Conservation (phyloP, 2,329 filamentous ascomycete genomes). For the Aspergillus felis region DNA sequence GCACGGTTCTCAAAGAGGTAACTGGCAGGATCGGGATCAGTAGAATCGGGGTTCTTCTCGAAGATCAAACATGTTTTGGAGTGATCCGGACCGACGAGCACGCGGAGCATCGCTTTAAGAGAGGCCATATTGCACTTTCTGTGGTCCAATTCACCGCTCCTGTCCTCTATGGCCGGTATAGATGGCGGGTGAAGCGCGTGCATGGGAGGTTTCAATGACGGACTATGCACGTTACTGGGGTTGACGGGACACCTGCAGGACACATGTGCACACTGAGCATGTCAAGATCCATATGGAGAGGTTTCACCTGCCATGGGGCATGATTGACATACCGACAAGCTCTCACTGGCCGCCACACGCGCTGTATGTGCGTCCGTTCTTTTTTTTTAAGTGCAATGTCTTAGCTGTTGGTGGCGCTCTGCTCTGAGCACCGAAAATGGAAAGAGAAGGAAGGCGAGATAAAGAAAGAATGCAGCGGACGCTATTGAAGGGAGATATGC, state of each 20-base stretch:
- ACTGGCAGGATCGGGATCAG: not conserved
- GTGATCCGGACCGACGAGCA: conserved; percentile 9
- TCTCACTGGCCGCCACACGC: not conserved
- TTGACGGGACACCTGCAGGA: conserved; percentile 25
- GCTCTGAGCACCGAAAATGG: not conserved
- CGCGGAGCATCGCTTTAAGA: conserved; percentile 19
- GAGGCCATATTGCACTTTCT: conserved; percentile 6
- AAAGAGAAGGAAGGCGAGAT: not conserved
- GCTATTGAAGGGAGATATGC: not conserved
- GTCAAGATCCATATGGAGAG: conserved; percentile 17
- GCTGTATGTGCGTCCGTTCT: not conserved
- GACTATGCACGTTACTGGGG: conserved; percentile 18
- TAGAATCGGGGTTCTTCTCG: conserved; percentile 5
- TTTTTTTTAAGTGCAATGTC: conserved; percentile 1
- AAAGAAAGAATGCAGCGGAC: not conserved
- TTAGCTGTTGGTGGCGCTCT: not conserved
- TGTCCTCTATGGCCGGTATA: conserved; percentile 8
- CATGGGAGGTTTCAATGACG: conserved; percentile 7
- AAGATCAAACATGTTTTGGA: conserved; percentile 4
- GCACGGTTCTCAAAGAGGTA: not conserved
- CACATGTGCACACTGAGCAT: conserved; percentile 15
- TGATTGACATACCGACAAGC: conserved; percentile 7
- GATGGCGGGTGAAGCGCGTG: conserved; percentile 3
- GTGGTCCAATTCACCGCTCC: conserved; percentile 24
- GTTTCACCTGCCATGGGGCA: conserved; percentile 15